These are phyloP conservation scores for Amniculicola lignicola DNA, from an alignment of 495 filamentous ascomycete species.

Conservation along the genomic window DNA sequence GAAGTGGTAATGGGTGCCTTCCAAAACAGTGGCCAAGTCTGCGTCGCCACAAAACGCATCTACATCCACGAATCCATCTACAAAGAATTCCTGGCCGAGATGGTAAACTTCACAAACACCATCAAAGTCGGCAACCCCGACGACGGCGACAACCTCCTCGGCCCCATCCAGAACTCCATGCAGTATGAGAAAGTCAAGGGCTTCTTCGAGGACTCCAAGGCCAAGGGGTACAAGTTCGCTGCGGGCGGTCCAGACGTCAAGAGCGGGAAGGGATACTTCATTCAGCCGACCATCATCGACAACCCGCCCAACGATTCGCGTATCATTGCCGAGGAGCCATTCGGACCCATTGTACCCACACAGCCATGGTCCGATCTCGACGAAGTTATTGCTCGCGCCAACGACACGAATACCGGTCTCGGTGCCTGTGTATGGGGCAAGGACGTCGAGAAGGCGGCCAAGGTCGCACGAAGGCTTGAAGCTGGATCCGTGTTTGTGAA, in stretches of 20 bases:
- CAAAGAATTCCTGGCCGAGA: constrained; percentile 54
- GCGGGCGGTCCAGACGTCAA: constrained; percentile 43
- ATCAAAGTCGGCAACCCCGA: constrained; percentile 41
- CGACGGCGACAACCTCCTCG: constrained; percentile 39
- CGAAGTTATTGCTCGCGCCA: constrained; percentile 52
- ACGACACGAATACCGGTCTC: constrained; percentile 49
- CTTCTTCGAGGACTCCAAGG: constrained; percentile 46
- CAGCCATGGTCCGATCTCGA: constrained; percentile 50
- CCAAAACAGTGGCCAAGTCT: constrained; percentile 62
- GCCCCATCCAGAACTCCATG: constrained; percentile 56
- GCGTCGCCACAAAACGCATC: constrained; percentile 61
- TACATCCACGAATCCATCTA: constrained; percentile 69
- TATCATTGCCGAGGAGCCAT: constrained; percentile 50
- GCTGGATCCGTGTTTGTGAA: constrained; percentile 50
- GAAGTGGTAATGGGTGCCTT: constrained; percentile 56
- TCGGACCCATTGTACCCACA: constrained; percentile 51
- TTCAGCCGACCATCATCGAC: constrained; percentile 57
- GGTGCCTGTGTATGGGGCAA: constrained; percentile 52
- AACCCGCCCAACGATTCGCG: constrained; percentile 54
- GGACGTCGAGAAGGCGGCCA: constrained; percentile 45
- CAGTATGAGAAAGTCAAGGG: constrained; percentile 48
- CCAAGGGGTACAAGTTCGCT: constrained; percentile 44
- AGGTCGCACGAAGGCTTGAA: constrained; percentile 46
- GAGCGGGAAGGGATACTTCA: constrained; percentile 49
- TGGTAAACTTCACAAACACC: constrained; percentile 55